Conservation (phyloP, 106 monocot genomes). For the Dioscorea alata region DNA sequence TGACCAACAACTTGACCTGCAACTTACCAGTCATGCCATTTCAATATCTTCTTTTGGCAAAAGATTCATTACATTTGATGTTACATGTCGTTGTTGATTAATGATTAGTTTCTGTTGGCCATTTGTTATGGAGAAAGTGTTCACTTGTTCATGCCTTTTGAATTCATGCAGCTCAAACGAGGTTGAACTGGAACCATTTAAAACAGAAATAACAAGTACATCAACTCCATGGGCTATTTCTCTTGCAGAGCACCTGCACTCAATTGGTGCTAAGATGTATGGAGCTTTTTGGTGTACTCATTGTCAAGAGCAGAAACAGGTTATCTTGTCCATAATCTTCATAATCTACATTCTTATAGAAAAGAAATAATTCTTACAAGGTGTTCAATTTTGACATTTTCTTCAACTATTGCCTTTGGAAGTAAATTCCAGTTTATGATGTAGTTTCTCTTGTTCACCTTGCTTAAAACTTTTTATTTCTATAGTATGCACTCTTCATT, state of each 20-base stretch:
- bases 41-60: background rate
- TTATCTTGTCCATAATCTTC: conserved; percentile 9
- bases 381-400: too few species aligned
- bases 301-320: conserved; percentile 96
- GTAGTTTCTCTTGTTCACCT: too few species aligned
- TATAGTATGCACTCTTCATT: too few species aligned
- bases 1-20: background rate
- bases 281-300: conserved; percentile 99
- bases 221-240: conserved; percentile 75
- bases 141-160: background rate
- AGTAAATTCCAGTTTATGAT: too few species aligned
- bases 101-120: background rate
- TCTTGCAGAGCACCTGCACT: conserved; percentile 76
- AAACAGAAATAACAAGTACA: conserved; percentile 65
- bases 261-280: conserved; percentile 98
- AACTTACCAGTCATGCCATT: background rate
- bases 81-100: background rate
- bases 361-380: too few species aligned
- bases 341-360: too few species aligned
- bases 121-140: background rate
- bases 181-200: conserved; percentile 62
- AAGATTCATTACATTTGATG: background rate
- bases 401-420: too few species aligned
- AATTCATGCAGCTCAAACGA: conserved; percentile 41
- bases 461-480: too few species aligned